Evolutionary conservation across 495 filamentous ascomycete genomes (phyloP).

Genomic region (Penicillium desertorum): DNA sequence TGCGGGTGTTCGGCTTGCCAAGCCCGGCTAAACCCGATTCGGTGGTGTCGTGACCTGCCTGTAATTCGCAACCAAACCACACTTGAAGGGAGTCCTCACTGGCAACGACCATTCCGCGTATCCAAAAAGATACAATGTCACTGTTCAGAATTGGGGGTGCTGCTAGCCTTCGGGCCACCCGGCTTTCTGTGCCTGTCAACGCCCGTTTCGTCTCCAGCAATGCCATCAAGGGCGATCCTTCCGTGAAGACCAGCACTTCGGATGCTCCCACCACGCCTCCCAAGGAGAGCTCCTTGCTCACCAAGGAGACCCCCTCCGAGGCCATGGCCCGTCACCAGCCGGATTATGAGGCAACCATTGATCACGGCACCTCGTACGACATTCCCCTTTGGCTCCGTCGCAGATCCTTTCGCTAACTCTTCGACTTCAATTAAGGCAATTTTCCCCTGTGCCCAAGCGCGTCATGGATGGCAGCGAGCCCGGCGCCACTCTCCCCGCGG

Average conservation of each 20-base stretch:
- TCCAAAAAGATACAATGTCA: conserved; percentile 41
- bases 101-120: conserved; percentile 23
- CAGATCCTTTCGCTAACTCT: conserved; percentile 25
- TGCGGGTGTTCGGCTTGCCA: conserved; percentile 48
- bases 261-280: conserved; percentile 41
- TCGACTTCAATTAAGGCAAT: conserved; percentile 55
- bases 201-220: conserved; percentile 38
- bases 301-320: conserved; percentile 51
- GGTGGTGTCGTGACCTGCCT: conserved; percentile 40
- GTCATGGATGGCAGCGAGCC: conserved; percentile 90
- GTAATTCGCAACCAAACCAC: conserved; percentile 42
- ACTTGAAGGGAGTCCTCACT: conserved; percentile 26
- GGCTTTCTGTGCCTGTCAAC: conserved; percentile 36
- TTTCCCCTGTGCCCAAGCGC: conserved; percentile 82
- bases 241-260: conserved; percentile 43
- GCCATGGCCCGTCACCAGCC: conserved; percentile 65
- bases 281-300: conserved; percentile 50
- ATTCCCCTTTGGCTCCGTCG: conserved; percentile 4
- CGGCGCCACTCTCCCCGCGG: conserved; percentile 70
- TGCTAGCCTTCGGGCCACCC: conserved; percentile 38
- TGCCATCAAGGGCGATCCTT: conserved; percentile 22
- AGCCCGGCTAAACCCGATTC: conserved; percentile 42
- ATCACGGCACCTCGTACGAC: conserved; percentile 78
- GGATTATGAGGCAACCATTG: conserved; percentile 73
- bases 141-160: conserved; percentile 45